These are phyloP conservation scores for Neofusicoccum laricinum DNA, from an alignment of 2,329 filamentous ascomycete genomes.

Conservation along the genomic window DNA sequence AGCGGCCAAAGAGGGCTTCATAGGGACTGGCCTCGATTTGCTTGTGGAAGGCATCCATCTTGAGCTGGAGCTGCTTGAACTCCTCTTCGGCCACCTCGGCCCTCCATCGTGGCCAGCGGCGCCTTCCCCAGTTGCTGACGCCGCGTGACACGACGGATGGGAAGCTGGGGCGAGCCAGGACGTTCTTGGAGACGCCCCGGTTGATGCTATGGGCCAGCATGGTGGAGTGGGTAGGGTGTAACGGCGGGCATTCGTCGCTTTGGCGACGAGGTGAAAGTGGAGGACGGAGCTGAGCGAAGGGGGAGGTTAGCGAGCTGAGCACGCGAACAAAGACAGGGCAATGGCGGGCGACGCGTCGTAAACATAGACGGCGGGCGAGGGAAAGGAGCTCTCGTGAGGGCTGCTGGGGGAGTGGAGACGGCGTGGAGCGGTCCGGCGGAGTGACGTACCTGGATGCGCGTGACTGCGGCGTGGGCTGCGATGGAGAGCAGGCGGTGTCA, in stretches of 20 bases:
- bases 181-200: neutral
- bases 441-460: conserved; percentile 1
- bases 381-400: neutral
- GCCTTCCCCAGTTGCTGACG: conserved; percentile 10
- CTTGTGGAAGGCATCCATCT: conserved; percentile 12
- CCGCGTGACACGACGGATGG: neutral
- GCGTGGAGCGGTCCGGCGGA: neutral
- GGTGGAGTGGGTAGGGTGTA: neutral
- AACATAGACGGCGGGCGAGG: neutral
- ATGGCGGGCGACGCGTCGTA: neutral
- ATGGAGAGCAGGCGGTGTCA: neutral
- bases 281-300: neutral
- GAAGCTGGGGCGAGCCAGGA: neutral
- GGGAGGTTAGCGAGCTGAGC: neutral
- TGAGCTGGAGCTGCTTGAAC: conserved; percentile 3
- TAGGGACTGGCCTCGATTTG: conserved; percentile 42
- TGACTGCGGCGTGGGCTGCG: neutral
- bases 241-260: neutral
- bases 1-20: conserved; percentile 42
- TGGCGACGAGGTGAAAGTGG: neutral
- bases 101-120: conserved; percentile 13
- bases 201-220: conserved; percentile 14
- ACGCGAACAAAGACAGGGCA: neutral
- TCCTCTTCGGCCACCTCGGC: conserved; percentile 6
- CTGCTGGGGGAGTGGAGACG: neutral